Evolutionary conservation across 257 asterid genomes (phyloP), one percentile per base, ranked within the genome.

Genomic region (Craterostigma plantagineum): DNA sequence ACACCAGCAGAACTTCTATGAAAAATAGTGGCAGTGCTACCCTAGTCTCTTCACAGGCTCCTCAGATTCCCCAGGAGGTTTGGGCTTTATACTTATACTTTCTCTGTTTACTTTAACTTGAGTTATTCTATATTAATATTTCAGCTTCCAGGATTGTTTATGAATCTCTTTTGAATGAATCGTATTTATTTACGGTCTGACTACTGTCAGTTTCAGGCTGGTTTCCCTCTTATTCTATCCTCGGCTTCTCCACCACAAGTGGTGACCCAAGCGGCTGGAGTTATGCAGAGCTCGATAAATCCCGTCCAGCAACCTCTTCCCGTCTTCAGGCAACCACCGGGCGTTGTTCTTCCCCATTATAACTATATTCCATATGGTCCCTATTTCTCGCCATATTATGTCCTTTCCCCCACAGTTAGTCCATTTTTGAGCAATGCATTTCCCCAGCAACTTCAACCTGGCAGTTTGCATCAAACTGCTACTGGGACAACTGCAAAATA

Each of bases 61-160:
- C 76, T 33, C 95, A 74, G 57, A 61, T 73, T 64, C 72, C 85
- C 46, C 96, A 75, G 68, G 96, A 85, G 94, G 96, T 85, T 58
- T 68, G 70, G 18, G 33, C 16, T 23, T 23, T 23, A 6, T 23
- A 23, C n/a, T n/a, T n/a, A n/a, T n/a, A n/a, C n/a, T n/a, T n/a
- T n/a, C n/a, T n/a, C n/a, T n/a, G n/a, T n/a, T n/a, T n/a, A n/a
- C n/a, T n/a, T 23, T 23, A 23, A 23, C 6, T 23, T 23, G 30
- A 23, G 30, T 23, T 23, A 23, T 23, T 2, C 30, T 23, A 6
- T 23, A 23, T 2, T 23, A n/a, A n/a, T n/a, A n/a, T n/a, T n/a
- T n/a, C n/a, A n/a, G n/a, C n/a, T n/a, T n/a, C n/a, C n/a, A n/a
- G n/a, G n/a, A n/a, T 23, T 23, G 30, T 23, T 23, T 6, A 23